Evolutionary conservation across 2,329 filamentous ascomycete species (phyloP).

Genomic region (Fusarium protoensiforme): DNA sequence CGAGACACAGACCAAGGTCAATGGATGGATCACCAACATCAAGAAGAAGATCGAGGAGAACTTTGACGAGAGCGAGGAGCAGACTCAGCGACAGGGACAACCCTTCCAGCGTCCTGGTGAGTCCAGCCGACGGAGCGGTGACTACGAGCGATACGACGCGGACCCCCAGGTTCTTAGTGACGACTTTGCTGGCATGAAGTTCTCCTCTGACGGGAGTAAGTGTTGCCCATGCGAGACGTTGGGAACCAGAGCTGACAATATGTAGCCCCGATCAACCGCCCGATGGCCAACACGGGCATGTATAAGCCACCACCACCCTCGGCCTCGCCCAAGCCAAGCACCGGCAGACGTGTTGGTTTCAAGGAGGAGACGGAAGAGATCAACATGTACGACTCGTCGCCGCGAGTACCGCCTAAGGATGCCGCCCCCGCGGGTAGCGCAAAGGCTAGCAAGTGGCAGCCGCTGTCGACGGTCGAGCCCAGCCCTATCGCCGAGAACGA

Average conservation of each 20-base stretch:
- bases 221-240: conserved; percentile 9
- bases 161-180: conserved; percentile 91
- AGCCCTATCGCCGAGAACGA: conserved; percentile 90
- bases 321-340: conserved; percentile 60
- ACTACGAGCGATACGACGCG: conserved; percentile 93
- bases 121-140: conserved; percentile 77
- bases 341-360: conserved; percentile 67
- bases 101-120: conserved; percentile 67
- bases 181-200: conserved; percentile 81
- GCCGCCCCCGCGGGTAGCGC: conserved; percentile 56
- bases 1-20: conserved; percentile 93
- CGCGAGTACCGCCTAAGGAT: conserved; percentile 65
- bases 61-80: conserved; percentile 74
- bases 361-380: conserved; percentile 81
- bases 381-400: conserved; percentile 75
- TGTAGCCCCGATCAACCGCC: conserved; percentile 60
- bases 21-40: conserved; percentile 89
- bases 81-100: conserved; percentile 44
- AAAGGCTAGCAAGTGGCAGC: conserved; percentile 97
- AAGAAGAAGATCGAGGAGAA: conserved; percentile 96
- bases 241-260: conserved; percentile 27
- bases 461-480: conserved; percentile 83
- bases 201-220: conserved; percentile 72
- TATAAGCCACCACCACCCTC: conserved; percentile 76
- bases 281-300: conserved; percentile 79